Evolutionary conservation across 371 early-diverging fungal genomes (phyloP), one percentile per base, ranked within the genome.

Genomic region (Mucor irregularis): DNA sequence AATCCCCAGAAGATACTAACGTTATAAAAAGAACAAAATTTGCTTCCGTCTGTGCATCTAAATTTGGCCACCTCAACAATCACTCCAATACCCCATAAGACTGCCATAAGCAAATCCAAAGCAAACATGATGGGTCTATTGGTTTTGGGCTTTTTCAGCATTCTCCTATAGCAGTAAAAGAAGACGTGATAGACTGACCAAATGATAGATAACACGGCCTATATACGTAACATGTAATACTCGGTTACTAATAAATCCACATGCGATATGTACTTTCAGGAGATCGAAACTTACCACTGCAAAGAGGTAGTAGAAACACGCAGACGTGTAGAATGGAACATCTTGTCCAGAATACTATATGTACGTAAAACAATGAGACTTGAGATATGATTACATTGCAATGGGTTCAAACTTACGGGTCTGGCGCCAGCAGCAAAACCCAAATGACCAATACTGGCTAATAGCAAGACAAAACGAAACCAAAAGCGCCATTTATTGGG

Each of bases 1-100:
- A 80, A 73, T 1, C 70, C 80, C 48, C 72, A 74, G 57, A 83
- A 83, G 25, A 83, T 56, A 31, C 77, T 78, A n/a, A 80, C 68
- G 43, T 81, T 78, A 48, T 81, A 83, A 62, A 75, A 80, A 42
- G 69, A 62, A 47, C 83, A 81, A 70, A 77, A 80, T 38, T 43
- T 66, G 45, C 71, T 39, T 10, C 69, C 67, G 25, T 61, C 68
- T 0, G 64, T 54, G 38, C 84, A 83, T 0, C 56, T 60, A 46
- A 62, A 83, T 53, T 71, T 71, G 19, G 62, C 62, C 11, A 74
- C 74, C 47, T 80, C 80, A 1, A 83, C 61, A 63, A 83, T 76
- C 2, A 77, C 53, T 7, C 81, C 81, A 42, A 77, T 64, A 21
- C 81, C 69, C 84, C 81, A 83, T 22, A 74, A 25, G 8, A 78